These are phyloP conservation scores for Yarrowia sp. DNA, from an alignment of 805 yeast species.

Conservation along the genomic window DNA sequence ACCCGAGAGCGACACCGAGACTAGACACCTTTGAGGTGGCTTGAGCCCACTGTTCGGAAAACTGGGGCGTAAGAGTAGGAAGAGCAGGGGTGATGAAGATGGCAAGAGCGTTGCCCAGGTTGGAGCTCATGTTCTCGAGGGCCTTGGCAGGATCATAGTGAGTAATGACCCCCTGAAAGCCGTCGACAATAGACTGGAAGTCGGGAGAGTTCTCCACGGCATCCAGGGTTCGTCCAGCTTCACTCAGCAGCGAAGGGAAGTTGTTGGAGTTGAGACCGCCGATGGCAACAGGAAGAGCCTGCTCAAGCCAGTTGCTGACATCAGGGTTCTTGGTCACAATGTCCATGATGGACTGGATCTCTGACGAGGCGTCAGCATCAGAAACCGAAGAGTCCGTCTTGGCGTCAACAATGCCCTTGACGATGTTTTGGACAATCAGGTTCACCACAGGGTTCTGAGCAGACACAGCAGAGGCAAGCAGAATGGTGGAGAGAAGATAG, in stretches of 20 bases:
- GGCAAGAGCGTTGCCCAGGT: background rate
- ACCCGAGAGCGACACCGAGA: background rate
- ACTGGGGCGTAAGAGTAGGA: slow-evolving; percentile 1
- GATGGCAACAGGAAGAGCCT: background rate
- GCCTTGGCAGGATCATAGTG: slow-evolving; percentile 11
- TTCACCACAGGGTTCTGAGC: slow-evolving; percentile 13
- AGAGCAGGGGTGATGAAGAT: background rate
- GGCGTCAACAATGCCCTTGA: background rate
- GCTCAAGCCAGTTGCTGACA: background rate
- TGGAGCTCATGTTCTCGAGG: background rate
- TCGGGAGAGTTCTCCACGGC: slow-evolving; percentile 10
- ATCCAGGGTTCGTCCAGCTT: background rate
- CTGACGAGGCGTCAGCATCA: background rate
- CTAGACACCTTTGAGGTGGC: background rate
- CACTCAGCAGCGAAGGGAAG: slow-evolving; percentile 5
- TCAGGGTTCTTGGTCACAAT: slow-evolving; percentile 20
- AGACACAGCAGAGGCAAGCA: background rate
- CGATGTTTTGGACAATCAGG: background rate
- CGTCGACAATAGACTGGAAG: background rate
- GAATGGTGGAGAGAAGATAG: background rate
- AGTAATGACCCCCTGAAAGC: background rate
- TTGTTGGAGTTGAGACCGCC: slow-evolving; percentile 2
- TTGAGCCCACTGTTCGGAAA: background rate
- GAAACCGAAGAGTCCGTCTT: slow-evolving; percentile 2
- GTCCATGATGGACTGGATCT: slow-evolving; percentile 15